These are phyloP conservation scores for Hyparrhenia diplandra DNA, from an alignment of 176 grass and related monocot genomes.

Conservation along the genomic window DNA sequence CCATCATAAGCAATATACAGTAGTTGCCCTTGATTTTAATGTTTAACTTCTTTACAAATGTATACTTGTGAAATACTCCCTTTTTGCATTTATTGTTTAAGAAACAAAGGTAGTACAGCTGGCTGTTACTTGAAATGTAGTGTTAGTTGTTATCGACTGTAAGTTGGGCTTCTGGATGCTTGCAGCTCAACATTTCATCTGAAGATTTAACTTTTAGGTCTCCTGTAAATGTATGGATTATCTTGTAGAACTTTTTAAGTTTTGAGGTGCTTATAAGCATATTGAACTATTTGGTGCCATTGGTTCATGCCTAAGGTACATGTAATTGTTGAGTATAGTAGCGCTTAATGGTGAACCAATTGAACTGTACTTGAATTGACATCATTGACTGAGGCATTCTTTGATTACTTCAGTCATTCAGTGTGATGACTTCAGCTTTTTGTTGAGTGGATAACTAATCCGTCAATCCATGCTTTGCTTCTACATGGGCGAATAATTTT, in stretches of 20 bases:
- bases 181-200: background rate
- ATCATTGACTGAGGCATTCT: background rate
- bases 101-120: background rate
- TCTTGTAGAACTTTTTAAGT: background rate
- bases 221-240: background rate
- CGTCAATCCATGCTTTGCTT: background rate
- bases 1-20: background rate
- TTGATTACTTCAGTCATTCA: slow-evolving; percentile 6
- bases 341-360: background rate
- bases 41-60: background rate
- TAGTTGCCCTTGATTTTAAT: background rate
- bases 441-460: background rate
- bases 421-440: background rate
- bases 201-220: background rate
- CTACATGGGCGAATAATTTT: background rate
- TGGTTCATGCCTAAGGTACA: too few relatives aligned
- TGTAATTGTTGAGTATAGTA: background rate
- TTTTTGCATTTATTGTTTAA: background rate
- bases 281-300: too few relatives aligned
- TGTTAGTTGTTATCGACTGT: background rate
- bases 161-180: background rate
- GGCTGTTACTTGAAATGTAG: background rate
- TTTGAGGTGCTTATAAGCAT: background rate
- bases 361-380: background rate
- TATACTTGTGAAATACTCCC: background rate